Evolutionary conservation across 179 eudicot species (phyloP), one percentile per base, ranked within the genome.

Genomic region (Vitellaria paradoxa): DNA sequence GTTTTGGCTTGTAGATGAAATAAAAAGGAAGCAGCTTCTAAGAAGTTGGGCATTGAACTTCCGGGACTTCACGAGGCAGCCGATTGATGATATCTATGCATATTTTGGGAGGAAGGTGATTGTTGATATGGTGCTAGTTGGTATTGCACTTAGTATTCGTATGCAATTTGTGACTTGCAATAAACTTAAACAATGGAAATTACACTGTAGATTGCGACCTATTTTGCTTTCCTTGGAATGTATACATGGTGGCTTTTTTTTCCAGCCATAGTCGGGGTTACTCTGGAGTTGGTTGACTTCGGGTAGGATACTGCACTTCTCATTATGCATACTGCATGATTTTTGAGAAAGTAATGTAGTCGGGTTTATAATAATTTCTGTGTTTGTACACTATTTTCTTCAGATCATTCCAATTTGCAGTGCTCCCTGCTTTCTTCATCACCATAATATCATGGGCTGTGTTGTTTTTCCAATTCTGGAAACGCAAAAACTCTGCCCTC

Each of bases 151-250:
- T 30, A 15, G 7, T 46, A 9, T 10, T 62, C 63, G 26, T 49
- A n/a, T 60, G 10, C 13, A 23, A 14, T 81, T 46, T 49, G 53
- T 61, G 59, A 60, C 49, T 12, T 65, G 50, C 21, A 61, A 42
- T 74, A 47, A 65, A 60, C 53, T 52, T 55, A 78, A 72, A 26
- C 12, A 42, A 11, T 50, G 13, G 55, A 18, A 74, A 67, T 42
- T 59, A 46, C 21, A 26, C 52, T 84, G 85, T 81, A 95, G 99
- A 89, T 93, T 69, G 97, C 97, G 3, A 89, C 88, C 53, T 95
- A 95, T 88, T 95, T 93, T 84, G 89, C 93, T 52, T 95, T 95
- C 81, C 92, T 95, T 74, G 99, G 98, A 52, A 91, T 93, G 99
- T 95, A 90, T 81, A 90, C 99, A 46, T 84, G 78, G 61, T 95